These are phyloP conservation scores for Nidula niveotomentosa DNA, from an alignment of 1,284 basidiomycete genomes.

Conservation along the genomic window DNA sequence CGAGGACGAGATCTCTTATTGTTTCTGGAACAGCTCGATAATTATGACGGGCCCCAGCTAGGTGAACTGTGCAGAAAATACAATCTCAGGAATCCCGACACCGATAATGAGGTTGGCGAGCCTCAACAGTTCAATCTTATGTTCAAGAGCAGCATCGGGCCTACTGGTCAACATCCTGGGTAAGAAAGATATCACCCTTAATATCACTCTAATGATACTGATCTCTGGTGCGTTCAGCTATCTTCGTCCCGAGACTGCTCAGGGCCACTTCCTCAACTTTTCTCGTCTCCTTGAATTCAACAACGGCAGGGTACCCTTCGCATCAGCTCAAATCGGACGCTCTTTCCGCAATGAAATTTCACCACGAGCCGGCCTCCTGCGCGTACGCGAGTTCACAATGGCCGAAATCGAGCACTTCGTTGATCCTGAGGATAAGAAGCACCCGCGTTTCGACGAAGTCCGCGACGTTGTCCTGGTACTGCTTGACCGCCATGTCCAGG, in stretches of 20 bases:
- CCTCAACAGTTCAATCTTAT: slow-evolving; percentile 99
- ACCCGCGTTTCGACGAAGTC: slow-evolving; percentile 84
- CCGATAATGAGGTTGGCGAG: slow-evolving; percentile 89
- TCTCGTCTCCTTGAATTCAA: slow-evolving; percentile 97
- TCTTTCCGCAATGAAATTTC: slow-evolving; percentile 99
- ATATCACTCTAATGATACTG: too few relatives aligned
- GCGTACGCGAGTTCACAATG: slow-evolving; percentile 99
- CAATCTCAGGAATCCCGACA: slow-evolving; percentile 89
- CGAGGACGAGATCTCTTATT: too few relatives aligned
- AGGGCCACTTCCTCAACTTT: slow-evolving; percentile 99
- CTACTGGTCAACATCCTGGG: slow-evolving; percentile 97
- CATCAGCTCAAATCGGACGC: slow-evolving; percentile 95
- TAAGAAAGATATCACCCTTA: slow-evolving; percentile 22
- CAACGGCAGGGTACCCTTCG: slow-evolving; percentile 95
- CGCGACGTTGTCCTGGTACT: slow-evolving; percentile 76
- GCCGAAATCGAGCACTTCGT: slow-evolving; percentile 99
- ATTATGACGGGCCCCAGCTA: slow-evolving; percentile 89
- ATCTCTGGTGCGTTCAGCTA: slow-evolving; percentile 48
- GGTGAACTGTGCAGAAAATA: slow-evolving; percentile 86
- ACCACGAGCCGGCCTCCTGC: slow-evolving; percentile 92
- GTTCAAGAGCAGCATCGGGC: slow-evolving; percentile 97
- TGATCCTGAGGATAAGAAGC: slow-evolving; percentile 92
- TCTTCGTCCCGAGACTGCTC: slow-evolving; percentile 97
- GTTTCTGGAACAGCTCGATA: slow-evolving; percentile 74
- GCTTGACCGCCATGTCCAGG: slow-evolving; percentile 84